Evolutionary conservation across 148 eudicot genomes (phyloP).

Genomic region (Rhododendron ovatum): DNA sequence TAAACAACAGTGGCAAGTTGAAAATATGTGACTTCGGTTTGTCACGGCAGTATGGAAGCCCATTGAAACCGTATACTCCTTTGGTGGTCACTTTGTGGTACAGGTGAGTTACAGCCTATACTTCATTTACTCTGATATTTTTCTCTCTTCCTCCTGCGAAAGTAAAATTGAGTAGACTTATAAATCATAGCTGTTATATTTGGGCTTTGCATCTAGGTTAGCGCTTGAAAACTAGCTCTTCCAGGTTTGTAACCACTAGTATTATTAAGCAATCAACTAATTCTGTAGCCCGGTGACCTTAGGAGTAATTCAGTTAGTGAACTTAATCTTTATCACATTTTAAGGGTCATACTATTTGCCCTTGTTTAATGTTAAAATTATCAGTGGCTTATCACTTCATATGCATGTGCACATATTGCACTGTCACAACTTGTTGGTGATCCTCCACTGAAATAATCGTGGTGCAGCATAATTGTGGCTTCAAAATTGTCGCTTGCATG

Average conservation of each 20-base stretch:
- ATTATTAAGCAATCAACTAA: neutral
- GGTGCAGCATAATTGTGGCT: neutral
- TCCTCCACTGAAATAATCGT: neutral
- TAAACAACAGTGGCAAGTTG: conserved; percentile 62
- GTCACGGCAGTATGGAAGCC: conserved; percentile 82
- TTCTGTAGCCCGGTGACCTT: neutral
- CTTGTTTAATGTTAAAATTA: neutral
- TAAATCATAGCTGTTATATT: neutral
- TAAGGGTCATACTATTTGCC: neutral
- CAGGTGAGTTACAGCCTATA: conserved; percentile 40
- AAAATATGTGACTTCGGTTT: conserved; percentile 89
- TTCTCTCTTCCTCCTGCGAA: neutral
- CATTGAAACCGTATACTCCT: conserved; percentile 66
- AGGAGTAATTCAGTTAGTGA: neutral
- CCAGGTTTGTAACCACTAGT: neutral
- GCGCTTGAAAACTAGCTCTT: neutral
- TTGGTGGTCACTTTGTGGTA: conserved; percentile 93
- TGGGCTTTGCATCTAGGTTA: neutral
- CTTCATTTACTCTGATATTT: no score
- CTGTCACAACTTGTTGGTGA: neutral
- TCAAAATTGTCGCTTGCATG: neutral
- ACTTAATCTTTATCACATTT: neutral
- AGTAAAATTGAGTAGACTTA: neutral
- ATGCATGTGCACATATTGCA: neutral
- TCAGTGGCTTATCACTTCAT: neutral